A percentile compares a stretch with the other conserved stretches of the same genome.
These are phyloP conservation scores for Mycena chlorophos DNA, from an alignment of 768 basidiomycete species.

Conservation along the genomic window DNA sequence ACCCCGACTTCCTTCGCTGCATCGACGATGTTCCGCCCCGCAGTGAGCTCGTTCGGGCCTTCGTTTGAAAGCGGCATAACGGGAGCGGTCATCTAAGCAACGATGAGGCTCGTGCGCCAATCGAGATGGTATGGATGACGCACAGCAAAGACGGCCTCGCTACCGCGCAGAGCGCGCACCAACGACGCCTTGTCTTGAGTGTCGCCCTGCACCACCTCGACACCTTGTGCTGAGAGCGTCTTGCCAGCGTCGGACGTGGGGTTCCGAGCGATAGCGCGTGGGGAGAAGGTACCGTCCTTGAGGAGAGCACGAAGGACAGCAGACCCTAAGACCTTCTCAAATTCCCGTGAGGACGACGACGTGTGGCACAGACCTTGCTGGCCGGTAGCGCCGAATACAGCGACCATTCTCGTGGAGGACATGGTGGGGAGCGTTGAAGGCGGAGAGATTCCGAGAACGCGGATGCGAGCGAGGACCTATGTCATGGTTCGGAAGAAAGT, in stretches of 20 bases:
- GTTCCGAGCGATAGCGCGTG: constrained; percentile 8
- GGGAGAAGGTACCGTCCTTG: constrained; percentile 11
- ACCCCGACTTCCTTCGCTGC: not conserved
- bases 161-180: not conserved
- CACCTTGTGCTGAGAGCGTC: not conserved
- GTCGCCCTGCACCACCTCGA: constrained; percentile 8
- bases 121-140: not conserved
- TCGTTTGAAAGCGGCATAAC: not conserved
- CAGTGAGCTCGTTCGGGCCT: not conserved
- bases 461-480: too few relatives aligned
- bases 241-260: constrained; percentile 3
- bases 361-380: not conserved
- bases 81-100: not conserved
- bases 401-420: not conserved
- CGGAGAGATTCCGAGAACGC: not conserved
- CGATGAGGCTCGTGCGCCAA: not conserved
- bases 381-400: constrained; percentile 1
- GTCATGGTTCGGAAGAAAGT: too few relatives aligned
- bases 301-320: constrained; percentile 4
- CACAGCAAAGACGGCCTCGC: constrained; percentile 12
- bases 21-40: not conserved
- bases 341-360: not conserved
- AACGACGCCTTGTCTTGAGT: constrained; percentile 3
- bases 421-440: not conserved
- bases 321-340: constrained; percentile 20